Evolutionary conservation across 1,284 basidiomycete species (phyloP).

Genomic region (Gymnopus androsaceus): DNA sequence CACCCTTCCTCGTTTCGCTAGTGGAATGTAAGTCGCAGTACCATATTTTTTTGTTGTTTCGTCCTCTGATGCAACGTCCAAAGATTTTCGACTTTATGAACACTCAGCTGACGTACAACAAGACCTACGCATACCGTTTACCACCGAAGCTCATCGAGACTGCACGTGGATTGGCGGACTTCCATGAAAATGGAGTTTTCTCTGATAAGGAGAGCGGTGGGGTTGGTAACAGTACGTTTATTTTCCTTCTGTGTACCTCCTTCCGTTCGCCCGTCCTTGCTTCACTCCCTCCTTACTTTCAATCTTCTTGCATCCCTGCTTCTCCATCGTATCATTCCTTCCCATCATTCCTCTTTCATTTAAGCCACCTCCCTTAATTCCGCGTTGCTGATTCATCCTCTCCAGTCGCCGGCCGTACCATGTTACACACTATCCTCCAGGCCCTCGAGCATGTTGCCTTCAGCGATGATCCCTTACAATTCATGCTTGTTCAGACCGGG

Average conservation of each 20-base stretch:
- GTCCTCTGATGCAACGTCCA: too few relatives aligned
- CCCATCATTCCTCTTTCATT: too few relatives aligned
- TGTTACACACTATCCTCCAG: conserved; percentile 68
- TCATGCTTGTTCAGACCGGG: conserved; percentile 75
- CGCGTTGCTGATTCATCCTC: background rate
- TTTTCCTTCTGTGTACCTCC: background rate
- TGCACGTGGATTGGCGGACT: conserved; percentile 71
- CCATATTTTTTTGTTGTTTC: too few relatives aligned
- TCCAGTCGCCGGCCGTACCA: conserved; percentile 77
- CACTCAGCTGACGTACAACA: conserved; percentile 78
- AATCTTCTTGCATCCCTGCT: too few relatives aligned
- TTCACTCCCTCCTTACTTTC: too few relatives aligned
- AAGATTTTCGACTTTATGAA: conserved; percentile 81
- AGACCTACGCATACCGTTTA: conserved; percentile 71
- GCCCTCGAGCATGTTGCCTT: conserved; percentile 77
- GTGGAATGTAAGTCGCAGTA: conserved; percentile 63
- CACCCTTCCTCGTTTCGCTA: conserved; percentile 25
- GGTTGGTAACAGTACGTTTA: conserved; percentile 71
- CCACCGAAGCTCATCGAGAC: conserved; percentile 71
- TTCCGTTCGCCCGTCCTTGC: too few relatives aligned
- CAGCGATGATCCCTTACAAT: conserved; percentile 75
- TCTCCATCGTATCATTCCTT: too few relatives aligned
- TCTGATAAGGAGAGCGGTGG: conserved; percentile 59
- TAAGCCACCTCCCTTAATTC: too few relatives aligned
- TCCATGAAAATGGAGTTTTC: conserved; percentile 80